Evolutionary conservation across 495 filamentous ascomycete genomes (phyloP), one percentile per base, ranked within the genome.

Genomic region (Thozetella sp.): DNA sequence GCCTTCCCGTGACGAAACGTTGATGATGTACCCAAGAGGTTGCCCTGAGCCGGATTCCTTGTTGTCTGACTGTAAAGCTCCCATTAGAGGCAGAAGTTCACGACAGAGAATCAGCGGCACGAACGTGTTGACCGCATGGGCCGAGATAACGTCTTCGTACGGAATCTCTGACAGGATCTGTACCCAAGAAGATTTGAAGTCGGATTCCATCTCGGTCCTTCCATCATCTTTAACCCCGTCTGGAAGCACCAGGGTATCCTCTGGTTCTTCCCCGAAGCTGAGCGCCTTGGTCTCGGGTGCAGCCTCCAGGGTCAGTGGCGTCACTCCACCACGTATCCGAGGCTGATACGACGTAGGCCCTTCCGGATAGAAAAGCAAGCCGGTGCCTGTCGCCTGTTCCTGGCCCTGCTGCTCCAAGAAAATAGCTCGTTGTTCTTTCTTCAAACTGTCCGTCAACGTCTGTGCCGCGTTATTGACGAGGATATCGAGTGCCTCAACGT

Each of bases 401-500:
- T 19, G 54, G 20, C 50, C 37, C 46, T 53, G 22, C 46, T 50
- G 22, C 45, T 63, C 61, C 2, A 19, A 13, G 4, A 23, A 24
- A 11, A 81, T 67, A 3, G 75, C 76, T 17, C 34, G 55, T 9
- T 61, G 25, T 57, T 83, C 79, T 52, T 71, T 70, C 56, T 69
- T 62, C 15, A 80, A 46, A 13, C 75, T 68, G 59, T 83, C 80
- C 2, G 76, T 80, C 25, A 78, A 59, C 0, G 78, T 83, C 61
- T 83, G 80, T 1, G 80, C 79, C 11, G 80, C 79, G 61, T 80
- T 83, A 54, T 80, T 83, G 62, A 83, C 71, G 23, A 83, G 54
- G 15, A 81, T 69, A 59, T 81, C 67, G 53, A 81, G 60, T 45
- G 20, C 62, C 20, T 13, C 22, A 40, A 20, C 40, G 24, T 55